Base-by-base conservation (phyloP, 2,329 filamentous ascomycete genomes). In the Hymenoscyphus fraxineus region DNA sequence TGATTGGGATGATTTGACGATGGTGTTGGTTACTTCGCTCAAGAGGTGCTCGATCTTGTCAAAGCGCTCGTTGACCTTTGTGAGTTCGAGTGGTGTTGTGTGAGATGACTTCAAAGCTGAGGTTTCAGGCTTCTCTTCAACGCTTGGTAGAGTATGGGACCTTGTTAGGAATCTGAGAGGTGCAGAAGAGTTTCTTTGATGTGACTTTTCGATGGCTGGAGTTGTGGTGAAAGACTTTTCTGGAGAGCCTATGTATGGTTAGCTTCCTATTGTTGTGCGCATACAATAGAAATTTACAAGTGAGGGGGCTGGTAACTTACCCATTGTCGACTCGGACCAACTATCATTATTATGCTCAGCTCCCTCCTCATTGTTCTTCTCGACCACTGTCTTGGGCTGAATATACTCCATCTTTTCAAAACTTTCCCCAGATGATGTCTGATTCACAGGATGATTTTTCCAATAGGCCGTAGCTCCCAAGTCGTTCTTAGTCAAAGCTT, bases 391-490 rank as follows among this genome's bases (percentile, higher is more conserved):
- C 22, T 41, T 47, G n/a, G 65, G 65, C 22, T 59, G 27, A 56
- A 68, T 68, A 39, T 66, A 68, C 54, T 67, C 67, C 67, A 68
- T 68, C n/a, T 39, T 64, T 56, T 68, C 67, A 22, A 62, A 38
- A 31, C 19, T 58, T 15, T 57, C 63, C 31, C 56, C 47, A n/a
- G n/a, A 9, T n/a, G 19, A 7, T 38, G 63, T 60, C 59, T 31
- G 22, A 47, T 54, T 9, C 7, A 16, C 51, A 31, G 19, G 12
- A 22, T 40, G 40, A 10, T 32, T 22, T n/a, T 41, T 19, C 6
- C 6, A 16, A 16, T 12, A 35, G 15, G 32, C n/a, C 15, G 40
- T 15, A 15, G 35, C 35, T 10, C 35, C 61, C 15, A 58, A 16
- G 16, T 60, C 40, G 7, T 47, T 55, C 5, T 54, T 41, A 6